These are phyloP conservation scores for Fusarium sp. DNA, from an alignment of 2,329 filamentous ascomycete species.

Conservation along the genomic window DNA sequence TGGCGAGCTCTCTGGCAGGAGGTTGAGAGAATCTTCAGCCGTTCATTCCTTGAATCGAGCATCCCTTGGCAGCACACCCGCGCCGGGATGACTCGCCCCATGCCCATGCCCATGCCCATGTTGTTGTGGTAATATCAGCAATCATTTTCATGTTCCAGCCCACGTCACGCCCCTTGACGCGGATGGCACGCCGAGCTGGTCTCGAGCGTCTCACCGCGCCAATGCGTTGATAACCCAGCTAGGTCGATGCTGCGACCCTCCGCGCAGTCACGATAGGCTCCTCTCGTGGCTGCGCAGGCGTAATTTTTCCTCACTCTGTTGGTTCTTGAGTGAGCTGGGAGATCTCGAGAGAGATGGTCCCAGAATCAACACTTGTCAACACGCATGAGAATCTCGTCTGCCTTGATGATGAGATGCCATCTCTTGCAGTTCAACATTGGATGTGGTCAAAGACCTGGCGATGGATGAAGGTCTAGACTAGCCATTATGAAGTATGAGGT, in stretches of 20 bases:
- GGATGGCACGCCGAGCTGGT: conserved; percentile 58
- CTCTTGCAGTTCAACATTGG: conserved; percentile 43
- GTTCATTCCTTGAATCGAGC: conserved; percentile 51
- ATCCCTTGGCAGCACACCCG: conserved; percentile 41
- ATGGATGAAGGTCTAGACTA: conserved; percentile 48
- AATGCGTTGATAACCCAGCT: conserved; percentile 51
- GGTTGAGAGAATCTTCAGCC: conserved; percentile 48
- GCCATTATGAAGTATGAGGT: conserved; percentile 47
- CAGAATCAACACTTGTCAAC: conserved; percentile 33
- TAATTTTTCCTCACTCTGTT: conserved; percentile 46
- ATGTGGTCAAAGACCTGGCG: conserved; percentile 47
- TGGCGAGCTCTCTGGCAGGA: conserved; percentile 38
- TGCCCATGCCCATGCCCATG: conserved; percentile 43
- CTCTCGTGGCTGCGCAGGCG: conserved; percentile 45
- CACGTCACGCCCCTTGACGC: conserved; percentile 45
- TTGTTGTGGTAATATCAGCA: conserved; percentile 49
- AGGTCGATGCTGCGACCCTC: conserved; percentile 66
- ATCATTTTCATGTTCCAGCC: conserved; percentile 44
- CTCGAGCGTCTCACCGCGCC: conserved; percentile 49
- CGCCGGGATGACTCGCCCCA: conserved; percentile 47
- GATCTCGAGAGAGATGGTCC: conserved; percentile 19
- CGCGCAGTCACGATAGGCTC: conserved; percentile 49
- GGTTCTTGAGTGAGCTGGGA: conserved; percentile 47
- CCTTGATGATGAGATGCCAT: conserved; percentile 39
- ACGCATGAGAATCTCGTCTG: conserved; percentile 41